phyloP scores from a whole-genome alignment of 768 basidiomycete species.

The Lactarius psammicola region DNA sequence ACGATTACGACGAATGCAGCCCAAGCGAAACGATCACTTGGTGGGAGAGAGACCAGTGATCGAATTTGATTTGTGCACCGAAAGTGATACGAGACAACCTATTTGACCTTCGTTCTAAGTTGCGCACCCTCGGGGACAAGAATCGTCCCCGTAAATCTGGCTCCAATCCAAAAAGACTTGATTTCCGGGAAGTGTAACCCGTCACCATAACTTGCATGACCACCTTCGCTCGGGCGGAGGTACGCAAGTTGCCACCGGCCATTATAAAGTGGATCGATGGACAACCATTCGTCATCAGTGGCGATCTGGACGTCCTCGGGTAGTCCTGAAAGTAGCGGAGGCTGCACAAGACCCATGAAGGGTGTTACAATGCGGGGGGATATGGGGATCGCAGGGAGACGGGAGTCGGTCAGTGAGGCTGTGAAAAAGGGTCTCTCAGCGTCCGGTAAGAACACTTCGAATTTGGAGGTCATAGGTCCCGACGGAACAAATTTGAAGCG shows the following conservation, averaged over 20 bases:
- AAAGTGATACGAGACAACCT: not conserved
- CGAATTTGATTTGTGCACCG: not conserved
- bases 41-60: not conserved
- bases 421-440: constrained; percentile 22
- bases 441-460: constrained; percentile 11
- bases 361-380: constrained; percentile 2
- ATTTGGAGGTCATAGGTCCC: not conserved
- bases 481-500: constrained; percentile 14
- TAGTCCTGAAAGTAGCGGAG: constrained; percentile 3
- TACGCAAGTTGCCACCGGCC: constrained; percentile 21
- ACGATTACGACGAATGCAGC: no score
- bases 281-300: constrained; percentile 16
- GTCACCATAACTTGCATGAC: constrained; percentile 16
- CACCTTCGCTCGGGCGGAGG: constrained; percentile 7
- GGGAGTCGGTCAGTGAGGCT: constrained; percentile 20
- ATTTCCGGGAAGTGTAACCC: constrained; percentile 15
- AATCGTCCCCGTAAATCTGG: constrained; percentile 18
- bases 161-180: constrained; percentile 16
- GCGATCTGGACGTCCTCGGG: not conserved
- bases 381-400: constrained; percentile 18
- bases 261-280: constrained; percentile 9
- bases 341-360: constrained; percentile 11
- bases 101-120: not conserved
- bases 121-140: not conserved
- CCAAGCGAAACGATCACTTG: not conserved